Base-by-base conservation (phyloP, 2,329 filamentous ascomycete genomes). In the Pseudopyrenochaeta lycopersici region DNA sequence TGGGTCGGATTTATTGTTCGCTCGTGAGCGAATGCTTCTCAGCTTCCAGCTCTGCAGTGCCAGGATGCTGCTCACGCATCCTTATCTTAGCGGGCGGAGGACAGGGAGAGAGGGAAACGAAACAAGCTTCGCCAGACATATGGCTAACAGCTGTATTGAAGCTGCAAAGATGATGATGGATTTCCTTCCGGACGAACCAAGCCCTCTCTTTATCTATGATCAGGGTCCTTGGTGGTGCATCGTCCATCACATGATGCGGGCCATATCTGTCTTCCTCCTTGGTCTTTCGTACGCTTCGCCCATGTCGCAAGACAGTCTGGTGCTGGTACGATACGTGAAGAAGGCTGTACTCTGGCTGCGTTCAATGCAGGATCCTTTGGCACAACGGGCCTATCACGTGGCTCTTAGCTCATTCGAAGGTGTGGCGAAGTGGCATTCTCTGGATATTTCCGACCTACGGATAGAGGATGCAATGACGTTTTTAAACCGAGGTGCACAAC, bases 161-260 rank as follows among this genome's bases (percentile, higher is more conserved):
- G 70, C 77, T 17, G 77, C 77, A 1, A 69, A 64, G 44, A 62
- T 59, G 2, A 58, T 75, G 29, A 43, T 75, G 7, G 64, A 71
- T 17, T 53, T 77, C 14, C 60, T 79, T 4, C 76, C 75, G 1
- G 67, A 74, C 17, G 62, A 71, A 43, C 61, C 68, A 1, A 58
- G 67, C 50, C 52, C 72, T 11, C 46, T 68, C 2, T 59, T 60
- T 23, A 45, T 72, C 7, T 76, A 77, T 46, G 51, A 70, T 31
- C 62, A 68, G 18, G 70, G 70, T 1, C 77, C 77, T 3, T 80
- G 77, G 77, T 79, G 76, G 76, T 74, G 70, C 48, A 59, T 76
- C 20, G 61, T 78, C 15, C 68, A 72, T 23, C 68, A 76, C 42
- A 49, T 79, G 17, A 74, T 78, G 66, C 77, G 79, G 57, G 73